Evolutionary conservation across 1,139 yeast species (phyloP).

Genomic region (Spathaspora sp.): DNA sequence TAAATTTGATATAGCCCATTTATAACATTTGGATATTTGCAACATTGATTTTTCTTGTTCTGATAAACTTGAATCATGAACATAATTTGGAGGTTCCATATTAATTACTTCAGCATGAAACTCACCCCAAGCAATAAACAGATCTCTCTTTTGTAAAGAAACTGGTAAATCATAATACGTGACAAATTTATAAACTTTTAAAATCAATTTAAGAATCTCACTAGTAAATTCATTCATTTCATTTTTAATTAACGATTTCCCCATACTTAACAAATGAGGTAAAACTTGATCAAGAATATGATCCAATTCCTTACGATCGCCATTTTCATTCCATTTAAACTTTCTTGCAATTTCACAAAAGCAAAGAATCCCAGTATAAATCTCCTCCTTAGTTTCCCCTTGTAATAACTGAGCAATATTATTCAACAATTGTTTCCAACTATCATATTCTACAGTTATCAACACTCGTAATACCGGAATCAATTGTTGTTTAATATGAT

Average conservation of each 20-base stretch:
- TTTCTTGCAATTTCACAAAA: slow-evolving; percentile 72
- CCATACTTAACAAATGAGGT: slow-evolving; percentile 68
- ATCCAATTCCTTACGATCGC: slow-evolving; percentile 57
- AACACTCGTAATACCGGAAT: slow-evolving; percentile 69
- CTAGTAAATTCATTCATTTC: slow-evolving; percentile 51
- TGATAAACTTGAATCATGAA: slow-evolving; percentile 25
- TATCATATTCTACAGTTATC: slow-evolving; percentile 60
- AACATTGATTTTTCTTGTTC: slow-evolving; percentile 39
- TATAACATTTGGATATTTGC: slow-evolving; percentile 66
- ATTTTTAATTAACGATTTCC: slow-evolving; percentile 50
- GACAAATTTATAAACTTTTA: slow-evolving; percentile 80
- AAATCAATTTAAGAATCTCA: slow-evolving; percentile 72
- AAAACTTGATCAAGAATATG: slow-evolving; percentile 62
- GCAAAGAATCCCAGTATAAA: slow-evolving; percentile 76
- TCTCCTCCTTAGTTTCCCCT: slow-evolving; percentile 35
- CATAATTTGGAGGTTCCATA: slow-evolving; percentile 54
- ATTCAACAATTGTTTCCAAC: slow-evolving; percentile 70
- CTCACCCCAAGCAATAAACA: slow-evolving; percentile 70
- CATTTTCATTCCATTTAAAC: slow-evolving; percentile 75
- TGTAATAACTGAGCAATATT: slow-evolving; percentile 57
- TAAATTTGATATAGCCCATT: slow-evolving; percentile 86
- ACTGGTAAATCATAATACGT: slow-evolving; percentile 78
- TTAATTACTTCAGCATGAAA: slow-evolving; percentile 72
- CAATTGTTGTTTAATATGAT: slow-evolving; percentile 57
- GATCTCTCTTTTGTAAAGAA: slow-evolving; percentile 58